phyloP scores from a whole-genome alignment of 768 basidiomycete species.

The Tricholoma saponaceum region DNA sequence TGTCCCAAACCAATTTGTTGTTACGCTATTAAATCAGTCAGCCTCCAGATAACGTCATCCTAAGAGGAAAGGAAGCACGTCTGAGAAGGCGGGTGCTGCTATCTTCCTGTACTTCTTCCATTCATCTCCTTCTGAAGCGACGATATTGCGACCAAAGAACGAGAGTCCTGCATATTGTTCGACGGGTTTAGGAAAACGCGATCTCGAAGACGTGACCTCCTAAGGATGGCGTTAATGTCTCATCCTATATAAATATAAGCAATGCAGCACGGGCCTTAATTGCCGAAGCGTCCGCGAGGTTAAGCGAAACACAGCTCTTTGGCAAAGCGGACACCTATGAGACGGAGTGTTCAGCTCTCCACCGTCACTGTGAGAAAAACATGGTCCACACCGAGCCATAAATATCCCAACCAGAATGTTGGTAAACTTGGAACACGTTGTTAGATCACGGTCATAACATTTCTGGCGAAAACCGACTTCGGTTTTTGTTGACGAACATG shows the following conservation, averaged over 20 bases:
- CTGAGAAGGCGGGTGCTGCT: constrained; percentile 61
- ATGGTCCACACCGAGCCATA: constrained; percentile 25
- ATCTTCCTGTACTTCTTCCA: constrained; percentile 68
- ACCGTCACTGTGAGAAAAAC: not conserved
- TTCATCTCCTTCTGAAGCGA: constrained; percentile 58
- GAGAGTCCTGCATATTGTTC: constrained; percentile 39
- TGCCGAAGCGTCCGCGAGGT: constrained; percentile 35
- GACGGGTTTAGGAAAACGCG: constrained; percentile 56
- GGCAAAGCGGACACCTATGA: constrained; percentile 26
- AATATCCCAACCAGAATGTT: constrained; percentile 23
- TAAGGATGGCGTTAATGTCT: constrained; percentile 16
- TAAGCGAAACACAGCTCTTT: constrained; percentile 14
- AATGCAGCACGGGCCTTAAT: constrained; percentile 30
- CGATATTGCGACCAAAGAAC: constrained; percentile 58
- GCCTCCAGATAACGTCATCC: not conserved
- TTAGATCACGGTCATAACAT: not conserved
- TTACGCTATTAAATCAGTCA: constrained; percentile 30
- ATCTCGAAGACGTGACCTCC: constrained; percentile 47
- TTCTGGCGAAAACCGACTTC: constrained; percentile 16
- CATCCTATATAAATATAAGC: not conserved
- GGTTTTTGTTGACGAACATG: constrained; percentile 27
- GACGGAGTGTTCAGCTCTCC: not conserved
- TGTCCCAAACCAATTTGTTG: constrained; percentile 47
- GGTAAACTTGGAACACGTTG: not conserved
- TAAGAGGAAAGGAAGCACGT: constrained; percentile 29